A percentile compares a stretch with the other conserved stretches of the same genome.
These are phyloP conservation scores for Cryoendolithus antarcticus DNA, from an alignment of 2,329 filamentous ascomycete species.

Conservation along the genomic window DNA sequence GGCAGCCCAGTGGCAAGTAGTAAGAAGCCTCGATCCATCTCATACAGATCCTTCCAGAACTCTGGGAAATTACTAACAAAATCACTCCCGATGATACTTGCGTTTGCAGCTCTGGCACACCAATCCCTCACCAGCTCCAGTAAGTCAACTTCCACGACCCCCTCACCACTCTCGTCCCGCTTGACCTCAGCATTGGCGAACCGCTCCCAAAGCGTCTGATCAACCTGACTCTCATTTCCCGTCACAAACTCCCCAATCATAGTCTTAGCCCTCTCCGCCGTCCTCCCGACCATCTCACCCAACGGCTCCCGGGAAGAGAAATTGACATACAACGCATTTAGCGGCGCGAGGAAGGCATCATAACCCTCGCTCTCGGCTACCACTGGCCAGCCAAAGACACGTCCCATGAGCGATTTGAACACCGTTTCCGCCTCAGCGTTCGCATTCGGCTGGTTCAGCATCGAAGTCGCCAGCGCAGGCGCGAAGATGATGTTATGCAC, in stretches of 20 bases:
- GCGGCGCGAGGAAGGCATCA: conserved; percentile 25
- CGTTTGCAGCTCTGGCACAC: conserved; percentile 38
- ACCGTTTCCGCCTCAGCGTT: conserved; percentile 19
- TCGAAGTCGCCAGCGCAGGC: conserved; percentile 32
- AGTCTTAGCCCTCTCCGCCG: conserved; percentile 28
- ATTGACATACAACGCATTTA: conserved; percentile 23
- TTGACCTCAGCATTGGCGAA: conserved; percentile 27
- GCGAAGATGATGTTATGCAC: conserved; percentile 40
- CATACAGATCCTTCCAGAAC: conserved; percentile 43
- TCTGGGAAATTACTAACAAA: conserved; percentile 40
- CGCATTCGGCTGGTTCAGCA: conserved; percentile 27
- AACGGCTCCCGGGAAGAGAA: conserved; percentile 38
- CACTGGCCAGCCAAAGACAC: conserved; percentile 32
- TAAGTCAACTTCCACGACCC: conserved; percentile 40
- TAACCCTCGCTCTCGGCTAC: conserved; percentile 22
- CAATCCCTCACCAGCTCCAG: conserved; percentile 44
- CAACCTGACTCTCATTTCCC: conserved; percentile 46
- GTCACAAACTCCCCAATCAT: conserved; percentile 46
- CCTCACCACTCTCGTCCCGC: conserved; percentile 28
- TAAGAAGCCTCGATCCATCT: conserved; percentile 42
- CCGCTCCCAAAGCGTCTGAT: conserved; percentile 52
- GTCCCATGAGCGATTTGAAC: conserved; percentile 14
- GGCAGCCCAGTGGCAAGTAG: conserved; percentile 44
- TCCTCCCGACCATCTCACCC: conserved; percentile 27
- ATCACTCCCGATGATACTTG: conserved; percentile 40